These are phyloP conservation scores for Talaromyces stipitatus DNA, from an alignment of 495 filamentous ascomycete species.

Conservation along the genomic window DNA sequence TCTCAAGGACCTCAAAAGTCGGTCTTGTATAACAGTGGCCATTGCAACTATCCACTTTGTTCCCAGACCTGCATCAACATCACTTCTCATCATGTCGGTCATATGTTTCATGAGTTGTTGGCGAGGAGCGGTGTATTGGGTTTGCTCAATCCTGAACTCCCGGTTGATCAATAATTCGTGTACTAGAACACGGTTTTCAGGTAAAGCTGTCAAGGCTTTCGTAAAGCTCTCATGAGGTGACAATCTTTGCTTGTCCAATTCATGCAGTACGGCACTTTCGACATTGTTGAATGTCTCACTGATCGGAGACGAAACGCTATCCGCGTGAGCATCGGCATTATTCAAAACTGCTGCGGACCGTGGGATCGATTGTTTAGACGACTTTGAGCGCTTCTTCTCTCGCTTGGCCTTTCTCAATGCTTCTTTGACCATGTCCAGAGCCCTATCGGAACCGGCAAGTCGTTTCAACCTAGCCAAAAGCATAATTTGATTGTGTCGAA, in stretches of 20 bases:
- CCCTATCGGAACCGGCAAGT: constrained; percentile 74
- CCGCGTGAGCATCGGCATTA: constrained; percentile 27
- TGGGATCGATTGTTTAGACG: constrained; percentile 54
- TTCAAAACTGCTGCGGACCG: constrained; percentile 34
- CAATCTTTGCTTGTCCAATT: constrained; percentile 28
- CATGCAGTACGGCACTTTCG: constrained; percentile 29
- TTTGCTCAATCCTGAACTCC: constrained; percentile 59
- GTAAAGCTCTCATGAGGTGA: constrained; percentile 40
- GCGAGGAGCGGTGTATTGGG: constrained; percentile 39
- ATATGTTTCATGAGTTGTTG: constrained; percentile 53
- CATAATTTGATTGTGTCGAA: constrained; percentile 85
- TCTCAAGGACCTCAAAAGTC: constrained; percentile 73
- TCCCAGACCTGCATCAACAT: constrained; percentile 62
- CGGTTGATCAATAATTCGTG: constrained; percentile 91
- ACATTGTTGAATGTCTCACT: constrained; percentile 34
- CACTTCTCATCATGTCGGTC: constrained; percentile 68
- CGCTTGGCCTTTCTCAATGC: constrained; percentile 74
- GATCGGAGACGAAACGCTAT: constrained; percentile 38
- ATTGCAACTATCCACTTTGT: constrained; percentile 73
- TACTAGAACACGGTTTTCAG: constrained; percentile 75
- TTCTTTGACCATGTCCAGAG: constrained; percentile 72
- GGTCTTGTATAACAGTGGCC: constrained; percentile 76
- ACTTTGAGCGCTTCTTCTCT: constrained; percentile 47
- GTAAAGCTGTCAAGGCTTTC: constrained; percentile 56
- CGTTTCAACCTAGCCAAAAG: constrained; percentile 84